Evolutionary conservation across 1,139 yeast species (phyloP), one percentile per base, ranked within the genome.

Genomic region (Scheffersomyces stambukii): DNA sequence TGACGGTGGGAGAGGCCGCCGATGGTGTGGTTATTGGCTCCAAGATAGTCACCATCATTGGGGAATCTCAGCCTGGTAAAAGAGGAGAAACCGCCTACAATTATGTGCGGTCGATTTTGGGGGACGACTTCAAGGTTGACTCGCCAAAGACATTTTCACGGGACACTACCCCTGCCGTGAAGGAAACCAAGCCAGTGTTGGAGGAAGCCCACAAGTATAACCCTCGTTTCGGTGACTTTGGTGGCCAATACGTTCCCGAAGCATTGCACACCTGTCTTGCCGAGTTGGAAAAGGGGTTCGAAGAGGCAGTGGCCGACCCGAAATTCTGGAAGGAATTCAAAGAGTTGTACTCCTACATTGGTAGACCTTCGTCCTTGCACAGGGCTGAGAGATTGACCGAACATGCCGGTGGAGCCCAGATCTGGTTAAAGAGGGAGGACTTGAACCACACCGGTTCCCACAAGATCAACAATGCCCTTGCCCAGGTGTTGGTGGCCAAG

Each of bases 231-330:
- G 99, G 98, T 48, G 89, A 80, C 31, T 93, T 86, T 52, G 99
- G 99, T 55, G 99, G 99, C 35, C 98, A 91, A 63, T 91, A 84
- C 52, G 97, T 93, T 19, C 99, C 99, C 25, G 99, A 91, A 64
- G 89, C 95, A 14, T 67, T 91, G 49, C 93, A 89, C 57, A 75
- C 95, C 25, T 91, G 97, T 66, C 70, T 91, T 43, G 75, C 78
- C 38, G 95, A 93, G 60, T 73, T 93, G 36, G 97, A 91, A 62
- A 67, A 57, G 34, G 96, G 88, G 6, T 93, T 89, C 54, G 89
- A 83, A 53, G 73, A 69, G 25, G 96, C 96, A 11, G 78, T 80
- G 40, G 86, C 89, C 20, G 97, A 91, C 57, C 91, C 88, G 24
- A 55, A 62, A 25, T 91, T 91, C 70, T 91, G 98, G 99, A 81